Conservation (phyloP, 129 eudicot genomes). For the Flaveria robusta region DNA sequence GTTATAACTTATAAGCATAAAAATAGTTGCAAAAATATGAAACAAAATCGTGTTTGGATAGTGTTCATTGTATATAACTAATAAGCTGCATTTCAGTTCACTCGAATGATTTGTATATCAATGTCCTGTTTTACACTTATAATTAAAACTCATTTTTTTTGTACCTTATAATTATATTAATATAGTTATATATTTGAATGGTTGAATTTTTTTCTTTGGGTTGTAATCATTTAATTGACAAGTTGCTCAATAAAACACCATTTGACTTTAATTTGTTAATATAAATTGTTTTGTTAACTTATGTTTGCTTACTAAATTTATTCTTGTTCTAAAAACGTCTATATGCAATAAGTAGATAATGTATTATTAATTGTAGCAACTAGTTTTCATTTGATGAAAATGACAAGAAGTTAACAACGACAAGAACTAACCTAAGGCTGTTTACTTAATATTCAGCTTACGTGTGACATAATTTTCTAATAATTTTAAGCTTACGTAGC, state of each 20-base stretch:
- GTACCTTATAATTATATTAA: background rate
- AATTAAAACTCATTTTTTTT: background rate
- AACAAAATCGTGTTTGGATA: no score
- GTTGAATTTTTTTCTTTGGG: background rate
- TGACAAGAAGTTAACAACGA: slow-evolving; percentile 17
- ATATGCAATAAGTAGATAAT: background rate
- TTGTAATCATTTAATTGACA: slow-evolving; percentile 15
- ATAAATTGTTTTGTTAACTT: background rate
- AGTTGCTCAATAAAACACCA: slow-evolving; percentile 28
- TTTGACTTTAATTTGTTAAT: slow-evolving; percentile 21
- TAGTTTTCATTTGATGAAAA: slow-evolving; percentile 15
- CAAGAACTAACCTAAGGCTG: background rate
- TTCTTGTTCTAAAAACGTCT: background rate
- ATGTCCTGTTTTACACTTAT: background rate
- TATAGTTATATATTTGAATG: background rate
- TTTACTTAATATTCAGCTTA: slow-evolving; percentile 21
- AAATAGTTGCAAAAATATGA: no score
- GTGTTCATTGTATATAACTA: no score
- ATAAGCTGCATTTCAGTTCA: no score
- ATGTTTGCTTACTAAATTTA: slow-evolving; percentile 1
- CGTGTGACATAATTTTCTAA: background rate
- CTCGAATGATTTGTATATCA: no score
- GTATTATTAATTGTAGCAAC: background rate
- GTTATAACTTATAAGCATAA: no score
- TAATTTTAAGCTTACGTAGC: background rate